These are phyloP conservation scores for Plantago lanceolata DNA, from an alignment of 305 asterid species.

Conservation along the genomic window DNA sequence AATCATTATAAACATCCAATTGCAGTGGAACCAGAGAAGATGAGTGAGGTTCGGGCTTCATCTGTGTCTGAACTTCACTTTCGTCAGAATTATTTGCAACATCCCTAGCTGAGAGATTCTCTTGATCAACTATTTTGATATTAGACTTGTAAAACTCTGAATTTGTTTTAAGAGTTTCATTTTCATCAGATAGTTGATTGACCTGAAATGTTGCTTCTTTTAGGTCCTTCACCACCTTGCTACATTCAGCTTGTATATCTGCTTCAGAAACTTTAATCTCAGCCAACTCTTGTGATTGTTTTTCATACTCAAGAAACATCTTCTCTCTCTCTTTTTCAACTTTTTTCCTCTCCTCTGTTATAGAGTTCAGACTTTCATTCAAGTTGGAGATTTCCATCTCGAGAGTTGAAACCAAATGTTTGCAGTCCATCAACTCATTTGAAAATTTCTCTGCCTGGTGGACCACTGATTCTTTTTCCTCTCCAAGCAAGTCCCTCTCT, in stretches of 20 bases:
- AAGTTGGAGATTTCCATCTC: slow-evolving; percentile 51
- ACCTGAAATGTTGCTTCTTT: slow-evolving; percentile 46
- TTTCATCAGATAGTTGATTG: slow-evolving; percentile 57
- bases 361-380: slow-evolving; percentile 32
- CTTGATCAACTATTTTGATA: slow-evolving; percentile 33
- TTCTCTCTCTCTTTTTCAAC: slow-evolving; percentile 49
- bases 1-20: slow-evolving; percentile 32
- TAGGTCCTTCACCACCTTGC: slow-evolving; percentile 44
- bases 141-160: slow-evolving; percentile 44
- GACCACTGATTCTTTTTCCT: slow-evolving; percentile 40
- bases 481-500: slow-evolving; percentile 51
- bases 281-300: slow-evolving; percentile 42
- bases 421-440: slow-evolving; percentile 40
- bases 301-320: slow-evolving; percentile 41
- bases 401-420: slow-evolving; percentile 47
- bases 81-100: slow-evolving; percentile 28
- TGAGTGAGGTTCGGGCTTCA: slow-evolving; percentile 29
- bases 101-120: slow-evolving; percentile 33
- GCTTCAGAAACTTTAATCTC: slow-evolving; percentile 38
- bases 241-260: slow-evolving; percentile 44
- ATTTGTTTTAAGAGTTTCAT: slow-evolving; percentile 44
- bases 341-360: slow-evolving; percentile 49
- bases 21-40: slow-evolving; percentile 30
- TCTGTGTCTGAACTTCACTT: slow-evolving; percentile 24
- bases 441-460: slow-evolving; percentile 44